Base-by-base conservation (phyloP, 805 yeast species). In the Teunomyces atbi region DNA sequence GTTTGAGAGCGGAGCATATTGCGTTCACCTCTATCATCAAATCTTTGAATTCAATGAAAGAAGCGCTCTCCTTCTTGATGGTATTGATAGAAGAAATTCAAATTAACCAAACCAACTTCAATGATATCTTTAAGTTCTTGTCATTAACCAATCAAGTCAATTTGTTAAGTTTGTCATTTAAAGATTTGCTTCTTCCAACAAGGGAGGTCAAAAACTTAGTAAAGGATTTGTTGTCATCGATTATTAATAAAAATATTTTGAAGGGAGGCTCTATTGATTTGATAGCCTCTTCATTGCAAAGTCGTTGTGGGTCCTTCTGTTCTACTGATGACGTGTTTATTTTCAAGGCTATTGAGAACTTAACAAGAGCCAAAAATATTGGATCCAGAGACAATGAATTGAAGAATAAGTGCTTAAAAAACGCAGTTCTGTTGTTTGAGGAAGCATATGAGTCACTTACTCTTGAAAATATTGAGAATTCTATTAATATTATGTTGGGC, bases 251-350 rank as follows among this genome's bases (percentile, higher is more conserved):
- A 62, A 89, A 87, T 54, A 90, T 94, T 47, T 76, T 88, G 32
- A 82, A 87, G 53, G 98, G 99, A n/a, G 92, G 89, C 3, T 86
- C 96, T 0, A 92, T 94, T 38, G 98, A 92, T 61, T 74, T 85
- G 47, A 88, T 92, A 43, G 96, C 97, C 1, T 82, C 84, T 29
- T 82, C 91, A 1, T 71, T 94, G 43, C 96, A 94, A 65, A 95
- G 89, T 45, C 83, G 92, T 49, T 94, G 99, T 72, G 96, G 96
- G 1, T 83, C 96, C 0, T 94, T 90, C 66, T 94, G 98, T 60
- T 89, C 97, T 0, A 82, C 96, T 12, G 89, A 86, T 54, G 99
- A 94, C 65, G 97, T 94, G 21, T 77, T 90, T 49, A 88, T 94
- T 11, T 94, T 91, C 74, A 86, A 92, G 65, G 98, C 97, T 0